Conservation (phyloP, 208 protist genomes). For the Leishmania braziliensis region DNA sequence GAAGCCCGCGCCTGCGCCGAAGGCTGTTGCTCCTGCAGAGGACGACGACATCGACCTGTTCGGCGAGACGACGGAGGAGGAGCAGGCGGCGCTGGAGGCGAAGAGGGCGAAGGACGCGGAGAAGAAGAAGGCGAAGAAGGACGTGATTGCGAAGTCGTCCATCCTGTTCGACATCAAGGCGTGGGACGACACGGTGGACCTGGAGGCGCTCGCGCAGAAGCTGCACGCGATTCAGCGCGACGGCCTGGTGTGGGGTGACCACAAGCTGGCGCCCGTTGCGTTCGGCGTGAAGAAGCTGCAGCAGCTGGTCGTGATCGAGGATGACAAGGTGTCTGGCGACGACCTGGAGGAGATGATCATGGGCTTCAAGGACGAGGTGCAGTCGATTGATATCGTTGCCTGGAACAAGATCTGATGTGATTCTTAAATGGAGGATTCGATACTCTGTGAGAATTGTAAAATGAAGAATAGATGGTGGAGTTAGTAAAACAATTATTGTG, state of each 20-base stretch:
- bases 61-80: conserved; percentile 86
- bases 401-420: conserved; percentile 96
- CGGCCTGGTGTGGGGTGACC: conserved; percentile 92
- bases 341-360: conserved; percentile 94
- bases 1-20: conserved; percentile 29
- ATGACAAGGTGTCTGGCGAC: conserved; percentile 94
- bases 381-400: conserved; percentile 95
- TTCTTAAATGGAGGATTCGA: too few species aligned
- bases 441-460: too few species aligned
- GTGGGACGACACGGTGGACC: conserved; percentile 93
- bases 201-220: conserved; percentile 86
- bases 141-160: conserved; percentile 86
- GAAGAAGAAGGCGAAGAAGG: conserved; percentile 86
- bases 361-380: conserved; percentile 93
- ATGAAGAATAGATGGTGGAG: too few species aligned
- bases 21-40: conserved; percentile 42
- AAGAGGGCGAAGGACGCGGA: conserved; percentile 88
- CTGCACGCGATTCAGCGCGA: conserved; percentile 85
- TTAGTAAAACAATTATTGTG: too few species aligned
- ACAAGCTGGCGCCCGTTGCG: conserved; percentile 91
- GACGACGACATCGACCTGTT: conserved; percentile 94
- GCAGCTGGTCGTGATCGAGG: conserved; percentile 94
- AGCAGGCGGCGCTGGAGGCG: conserved; percentile 78
- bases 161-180: conserved; percentile 94
- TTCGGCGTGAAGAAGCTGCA: conserved; percentile 97